phyloP scores from a whole-genome alignment of 1,284 basidiomycete species.

The Cryptococcus sp. region DNA sequence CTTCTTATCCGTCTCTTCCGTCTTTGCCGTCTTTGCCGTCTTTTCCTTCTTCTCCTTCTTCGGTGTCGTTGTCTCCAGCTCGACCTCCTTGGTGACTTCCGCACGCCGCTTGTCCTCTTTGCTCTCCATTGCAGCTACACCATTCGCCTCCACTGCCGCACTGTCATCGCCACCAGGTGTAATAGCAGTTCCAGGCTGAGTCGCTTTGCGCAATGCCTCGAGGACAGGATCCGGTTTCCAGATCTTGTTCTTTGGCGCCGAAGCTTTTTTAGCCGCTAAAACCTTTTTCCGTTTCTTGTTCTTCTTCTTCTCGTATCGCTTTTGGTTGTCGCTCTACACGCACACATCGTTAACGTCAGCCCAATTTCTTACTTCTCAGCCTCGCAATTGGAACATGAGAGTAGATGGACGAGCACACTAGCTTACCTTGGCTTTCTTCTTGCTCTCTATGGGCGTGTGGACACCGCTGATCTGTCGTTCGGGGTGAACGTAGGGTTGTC shows the following conservation, averaged over 20 bases:
- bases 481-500: constrained; percentile 31
- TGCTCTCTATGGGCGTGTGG: constrained; percentile 1
- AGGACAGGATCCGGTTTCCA: constrained; percentile 21
- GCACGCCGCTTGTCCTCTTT: no score
- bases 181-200: neutral
- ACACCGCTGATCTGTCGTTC: constrained; percentile 8
- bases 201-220: constrained; percentile 18
- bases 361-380: neutral
- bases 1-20: constrained; percentile 19
- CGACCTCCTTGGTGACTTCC: no score
- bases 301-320: constrained; percentile 68
- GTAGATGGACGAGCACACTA: neutral
- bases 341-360: neutral
- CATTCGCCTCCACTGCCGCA: no score
- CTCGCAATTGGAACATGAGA: neutral
- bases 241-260: constrained; percentile 48
- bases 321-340: constrained; percentile 61
- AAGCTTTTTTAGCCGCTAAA: constrained; percentile 53
- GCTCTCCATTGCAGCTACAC: no score
- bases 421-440: constrained; percentile 29
- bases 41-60: constrained; percentile 37
- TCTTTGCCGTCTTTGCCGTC: constrained; percentile 20
- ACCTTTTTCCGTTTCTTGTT: constrained; percentile 63
- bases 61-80: constrained; percentile 19
- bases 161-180: no score